These are phyloP conservation scores for Brassica cretica DNA, from an alignment of 345 rosid species.

Conservation along the genomic window DNA sequence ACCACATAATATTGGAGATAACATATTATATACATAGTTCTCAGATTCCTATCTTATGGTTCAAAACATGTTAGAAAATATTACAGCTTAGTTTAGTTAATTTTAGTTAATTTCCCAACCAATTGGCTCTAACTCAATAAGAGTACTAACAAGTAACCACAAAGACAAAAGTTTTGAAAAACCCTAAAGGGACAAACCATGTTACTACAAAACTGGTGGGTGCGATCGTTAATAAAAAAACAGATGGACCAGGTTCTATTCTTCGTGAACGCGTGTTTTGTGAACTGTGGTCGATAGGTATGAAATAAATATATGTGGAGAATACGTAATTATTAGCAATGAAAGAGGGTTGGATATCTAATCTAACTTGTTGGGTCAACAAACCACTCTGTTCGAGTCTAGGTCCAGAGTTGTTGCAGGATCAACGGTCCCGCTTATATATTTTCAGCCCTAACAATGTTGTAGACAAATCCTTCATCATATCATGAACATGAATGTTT, in stretches of 20 bases:
- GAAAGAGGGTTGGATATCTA: constrained; percentile 31
- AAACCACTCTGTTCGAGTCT: constrained; percentile 24
- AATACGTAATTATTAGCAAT: constrained; percentile 17
- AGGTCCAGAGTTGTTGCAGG: constrained; percentile 33
- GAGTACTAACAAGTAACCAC: constrained; percentile 21
- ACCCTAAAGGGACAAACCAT: constrained; percentile 24
- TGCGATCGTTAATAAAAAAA: constrained; percentile 16
- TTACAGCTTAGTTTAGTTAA: neutral
- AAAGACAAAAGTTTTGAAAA: neutral
- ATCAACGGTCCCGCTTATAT: constrained; percentile 9
- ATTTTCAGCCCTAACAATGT: constrained; percentile 9
- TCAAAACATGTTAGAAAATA: neutral
- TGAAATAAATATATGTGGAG: neutral
- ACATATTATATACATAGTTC: neutral
- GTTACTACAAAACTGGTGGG: constrained; percentile 36
- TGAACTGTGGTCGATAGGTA: constrained; percentile 22
- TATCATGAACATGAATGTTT: neutral
- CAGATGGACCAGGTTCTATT: constrained; percentile 30
- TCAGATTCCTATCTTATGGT: neutral
- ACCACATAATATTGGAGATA: neutral
- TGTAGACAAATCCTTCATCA: neutral
- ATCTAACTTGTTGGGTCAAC: constrained; percentile 43
- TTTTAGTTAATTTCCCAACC: constrained; percentile 39
- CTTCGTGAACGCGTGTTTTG: constrained; percentile 27
- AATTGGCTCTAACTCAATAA: constrained; percentile 32